Base-by-base conservation (phyloP, 75 land plant genomes). In the Picea glauca region DNA sequence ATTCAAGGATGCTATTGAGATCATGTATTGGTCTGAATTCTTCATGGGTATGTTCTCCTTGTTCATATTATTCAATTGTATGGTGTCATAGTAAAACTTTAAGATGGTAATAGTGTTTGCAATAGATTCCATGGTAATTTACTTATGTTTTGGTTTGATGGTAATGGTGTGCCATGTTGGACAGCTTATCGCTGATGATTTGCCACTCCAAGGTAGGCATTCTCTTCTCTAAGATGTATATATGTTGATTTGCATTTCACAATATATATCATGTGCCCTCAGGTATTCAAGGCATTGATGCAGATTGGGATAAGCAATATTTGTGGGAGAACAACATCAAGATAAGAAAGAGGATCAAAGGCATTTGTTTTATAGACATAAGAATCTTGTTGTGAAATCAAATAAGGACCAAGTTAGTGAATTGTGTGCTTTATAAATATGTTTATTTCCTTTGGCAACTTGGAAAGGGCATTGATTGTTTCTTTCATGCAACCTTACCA, bases 201-300 rank as follows among this genome's bases (percentile, higher is more conserved):
- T 96, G 83, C 99, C 99, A 65, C 77, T 94, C 13, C 94, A 97
- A 97, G 99, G 99, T 96, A 96, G 78, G 93, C 83, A 4, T 50
- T 33, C 64, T 64, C 26, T 74, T 30, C 33, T 57, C 62, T 43
- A 23, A 30, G 23, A 12, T 30, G 33, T 2, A 21, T 64, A n/a
- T 38, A 20, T 68, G n/a, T 20, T 35, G 62, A 54, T 54, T 26
- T 79, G 50, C 54, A 63, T 56, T 26, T 26, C 26, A 26, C 26
- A 26, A 26, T 26, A 26, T 26, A 26, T 26, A 26, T 26, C 26
- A 26, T 54, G 80, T 32, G 46, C 60, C 43, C 2, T 13, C 18
- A 61, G 62, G 54, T 9, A 21, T 57, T 59, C 33, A 23, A 33
- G 23, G 58, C 32, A 78, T 5, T 21, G 20, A 60, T 65, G 50